Base-by-base conservation (phyloP, 2,329 filamentous ascomycete species). In the Gaeumannomyces tritici region DNA sequence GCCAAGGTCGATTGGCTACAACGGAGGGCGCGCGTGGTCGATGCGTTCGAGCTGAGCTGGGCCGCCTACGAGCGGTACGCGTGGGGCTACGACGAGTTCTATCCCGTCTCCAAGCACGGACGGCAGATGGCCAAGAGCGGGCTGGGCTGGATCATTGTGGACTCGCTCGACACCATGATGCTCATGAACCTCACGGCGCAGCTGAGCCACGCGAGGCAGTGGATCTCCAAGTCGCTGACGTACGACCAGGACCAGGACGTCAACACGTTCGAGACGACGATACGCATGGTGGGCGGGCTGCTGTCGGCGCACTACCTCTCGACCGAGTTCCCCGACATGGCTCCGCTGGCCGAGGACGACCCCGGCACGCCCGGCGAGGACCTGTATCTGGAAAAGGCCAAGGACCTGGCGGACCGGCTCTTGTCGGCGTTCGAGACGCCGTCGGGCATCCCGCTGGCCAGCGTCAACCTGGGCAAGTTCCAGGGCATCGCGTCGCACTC, bases 141-240 rank as follows among this genome's bases (percentile, higher is more conserved):
- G 29, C 82, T 99, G 75, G 95, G 95, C 33, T 99, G 96, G 95
- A 98, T 98, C 70, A 97, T 99, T 65, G 89, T 99, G 63, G 95
- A 99, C 76, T 87, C 93, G 15, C 79, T 99, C 66, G 95, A 99
- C 74, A 99, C 95, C 0, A 84, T 98, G 82, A 99, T 99, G 78
- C 80, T 99, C 65, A 99, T 99, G 95, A 98, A 98, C 73, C 81
- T 96, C 66, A 98, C 93, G 18, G 89, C 86, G 35, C 87, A 93
- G 65, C 82, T 99, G 54, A 83, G 87, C 51, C 87, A 96, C 70
- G 93, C 95, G 31, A 83, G 93, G 62, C 85, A 96, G 71, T 99
- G 95, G 95, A 86, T 99, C 59, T 82, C 90, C 1, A 88, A 86
- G 5, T 87, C 87, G 9, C 76, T 98, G 65, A 88, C 87, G 13